Evolutionary conservation across 805 yeast species (phyloP), one percentile per base, ranked within the genome.

Genomic region (Lipomyces yamadae): DNA sequence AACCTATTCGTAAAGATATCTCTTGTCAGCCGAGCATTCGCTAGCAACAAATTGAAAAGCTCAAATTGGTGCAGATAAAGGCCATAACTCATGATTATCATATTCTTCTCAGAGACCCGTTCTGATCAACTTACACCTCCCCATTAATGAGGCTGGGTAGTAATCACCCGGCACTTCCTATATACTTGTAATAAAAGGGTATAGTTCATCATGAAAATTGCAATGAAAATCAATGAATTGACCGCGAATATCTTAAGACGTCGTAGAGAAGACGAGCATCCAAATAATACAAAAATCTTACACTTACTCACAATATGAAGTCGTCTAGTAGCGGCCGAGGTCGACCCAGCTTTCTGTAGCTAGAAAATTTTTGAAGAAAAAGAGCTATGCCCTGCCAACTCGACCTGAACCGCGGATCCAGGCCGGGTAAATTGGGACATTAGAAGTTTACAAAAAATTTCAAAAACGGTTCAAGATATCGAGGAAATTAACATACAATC

Each of bases 151-250:
- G 18, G 54, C 5, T 11, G 34, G 37, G 33, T 3, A 24, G 60
- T 8, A 58, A 65, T 68, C 71, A 68, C 67, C 67, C 71, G 71
- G 71, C 71, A 68, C 71, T 68, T 68, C 71, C 71, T 68, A 68
- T 68, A 66, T 68, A 65, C 66, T 39, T 61, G 42, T 52, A 58
- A 61, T 42, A 58, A 61, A 54, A 60, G 67, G 71, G 71, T 63
- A 68, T 60, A 37, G 61, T 67, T 68, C 71, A 68, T 68, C 71
- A 68, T 67, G 61, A 57, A 37, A 56, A 56, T 15, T 42, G 7
- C 15, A 10, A 29, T 10, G 34, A 48, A 10, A 2, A 35, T 18
- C 45, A n/a, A 24, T n/a, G 32, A 10, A 30, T 53, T 33, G 56
- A 55, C 5, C 35, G 18, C 29, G 24, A 24, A 24, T n/a, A 39